phyloP scores from a whole-genome alignment of 345 rosid genomes.

The Bruguiera sexangula region DNA sequence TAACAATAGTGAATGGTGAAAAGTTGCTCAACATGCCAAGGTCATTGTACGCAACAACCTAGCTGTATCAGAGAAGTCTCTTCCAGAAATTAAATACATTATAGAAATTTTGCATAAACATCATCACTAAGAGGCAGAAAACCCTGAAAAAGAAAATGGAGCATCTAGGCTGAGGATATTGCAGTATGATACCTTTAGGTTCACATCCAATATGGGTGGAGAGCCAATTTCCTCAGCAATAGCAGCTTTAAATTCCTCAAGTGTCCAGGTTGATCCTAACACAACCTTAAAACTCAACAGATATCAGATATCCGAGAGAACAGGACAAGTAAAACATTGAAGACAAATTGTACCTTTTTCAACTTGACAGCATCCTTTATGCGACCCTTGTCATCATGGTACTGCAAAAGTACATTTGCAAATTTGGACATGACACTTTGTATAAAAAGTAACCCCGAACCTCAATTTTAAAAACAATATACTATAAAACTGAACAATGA shows the following conservation, averaged over 20 bases:
- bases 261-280: conserved; percentile 55
- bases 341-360: conserved; percentile 50
- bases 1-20: too few species aligned
- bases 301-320: conserved; percentile 24
- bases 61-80: too few species aligned
- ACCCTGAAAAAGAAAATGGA: neutral
- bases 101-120: too few species aligned
- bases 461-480: neutral
- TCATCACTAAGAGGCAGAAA: too few species aligned
- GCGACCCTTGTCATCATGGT: conserved; percentile 70
- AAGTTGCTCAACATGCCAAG: too few species aligned
- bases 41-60: too few species aligned
- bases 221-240: conserved; percentile 47
- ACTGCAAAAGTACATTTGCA: conserved; percentile 43
- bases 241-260: conserved; percentile 73
- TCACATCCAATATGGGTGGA: conserved; percentile 56
- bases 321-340: conserved; percentile 1
- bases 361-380: conserved; percentile 71
- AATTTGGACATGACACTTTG: neutral
- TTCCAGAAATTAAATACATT: too few species aligned
- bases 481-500: neutral
- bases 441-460: neutral
- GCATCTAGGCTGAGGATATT: neutral
- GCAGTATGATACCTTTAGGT: conserved; percentile 46
- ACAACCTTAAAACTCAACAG: conserved; percentile 46